phyloP scores from a whole-genome alignment of 2,329 filamentous ascomycete genomes.

The Zymoseptoria brevis region DNA sequence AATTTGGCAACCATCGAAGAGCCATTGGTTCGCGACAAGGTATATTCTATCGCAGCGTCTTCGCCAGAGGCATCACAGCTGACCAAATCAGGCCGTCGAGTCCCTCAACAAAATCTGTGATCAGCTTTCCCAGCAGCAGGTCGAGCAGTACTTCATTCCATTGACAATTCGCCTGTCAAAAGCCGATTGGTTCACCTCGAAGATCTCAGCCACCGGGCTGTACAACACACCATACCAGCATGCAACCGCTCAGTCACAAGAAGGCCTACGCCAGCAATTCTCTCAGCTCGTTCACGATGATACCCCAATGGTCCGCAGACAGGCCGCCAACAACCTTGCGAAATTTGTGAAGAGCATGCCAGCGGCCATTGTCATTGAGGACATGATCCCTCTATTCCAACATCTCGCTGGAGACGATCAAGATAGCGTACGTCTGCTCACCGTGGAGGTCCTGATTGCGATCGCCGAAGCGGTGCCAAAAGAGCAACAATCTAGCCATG shows the following conservation, averaged over 20 bases:
- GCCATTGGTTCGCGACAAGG: slow-evolving; percentile 95
- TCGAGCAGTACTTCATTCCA: slow-evolving; percentile 96
- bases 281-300: slow-evolving; percentile 92
- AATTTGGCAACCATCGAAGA: slow-evolving; percentile 98
- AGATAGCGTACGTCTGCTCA: slow-evolving; percentile 91
- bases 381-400: slow-evolving; percentile 99
- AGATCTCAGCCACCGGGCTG: slow-evolving; percentile 93
- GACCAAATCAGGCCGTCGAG: slow-evolving; percentile 70
- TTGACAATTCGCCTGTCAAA: slow-evolving; percentile 93
- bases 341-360: slow-evolving; percentile 98
- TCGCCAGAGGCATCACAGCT: slow-evolving; percentile 15
- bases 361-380: slow-evolving; percentile 81
- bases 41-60: slow-evolving; percentile 30
- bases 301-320: slow-evolving; percentile 96
- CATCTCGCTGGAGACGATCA: slow-evolving; percentile 94
- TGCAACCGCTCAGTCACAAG: slow-evolving; percentile 78
- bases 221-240: slow-evolving; percentile 92
- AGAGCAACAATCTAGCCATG: slow-evolving; percentile 94
- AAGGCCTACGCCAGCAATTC: slow-evolving; percentile 86
- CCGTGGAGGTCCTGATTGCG: slow-evolving; percentile 90
- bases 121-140: slow-evolving; percentile 80
- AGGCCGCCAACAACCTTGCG: slow-evolving; percentile 89
- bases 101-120: slow-evolving; percentile 99
- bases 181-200: slow-evolving; percentile 99
- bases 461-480: slow-evolving; percentile 97